A percentile compares a stretch with the other conserved stretches of the same genome.
These are phyloP conservation scores for Cryomyces antarcticus DNA, from an alignment of 495 filamentous ascomycete species.

Conservation along the genomic window DNA sequence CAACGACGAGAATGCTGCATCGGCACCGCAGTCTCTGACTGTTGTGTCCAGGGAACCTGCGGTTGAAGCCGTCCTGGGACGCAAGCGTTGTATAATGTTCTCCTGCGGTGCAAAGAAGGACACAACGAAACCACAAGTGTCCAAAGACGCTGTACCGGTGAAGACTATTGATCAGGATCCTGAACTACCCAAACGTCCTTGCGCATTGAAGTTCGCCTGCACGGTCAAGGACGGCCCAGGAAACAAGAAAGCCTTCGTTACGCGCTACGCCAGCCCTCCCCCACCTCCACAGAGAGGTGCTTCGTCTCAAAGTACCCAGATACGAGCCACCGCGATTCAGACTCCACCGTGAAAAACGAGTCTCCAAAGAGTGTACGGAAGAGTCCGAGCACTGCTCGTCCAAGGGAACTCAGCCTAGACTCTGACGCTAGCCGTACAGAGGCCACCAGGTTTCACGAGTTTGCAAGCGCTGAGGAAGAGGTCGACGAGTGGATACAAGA, in stretches of 20 bases:
- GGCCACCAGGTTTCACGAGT: slow-evolving; percentile 75
- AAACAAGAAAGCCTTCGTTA: slow-evolving; percentile 2
- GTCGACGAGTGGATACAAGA: slow-evolving; percentile 76
- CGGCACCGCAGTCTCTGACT: background rate
- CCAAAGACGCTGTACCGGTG: slow-evolving; percentile 1
- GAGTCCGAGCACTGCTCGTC: slow-evolving; percentile 1
- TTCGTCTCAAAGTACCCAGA: slow-evolving; percentile 7
- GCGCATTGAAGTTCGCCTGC: slow-evolving; percentile 40
- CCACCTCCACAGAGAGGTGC: slow-evolving; percentile 10
- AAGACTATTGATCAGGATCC: slow-evolving; percentile 5
- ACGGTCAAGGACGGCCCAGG: slow-evolving; percentile 18
- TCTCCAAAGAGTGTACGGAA: slow-evolving; percentile 18
- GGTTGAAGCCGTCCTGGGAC: slow-evolving; percentile 30
- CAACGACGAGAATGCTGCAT: slow-evolving; percentile 13
- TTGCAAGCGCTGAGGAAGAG: slow-evolving; percentile 59
- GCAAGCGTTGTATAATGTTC: slow-evolving; percentile 83
- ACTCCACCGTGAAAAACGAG: slow-evolving; percentile 22
- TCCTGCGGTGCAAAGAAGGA: slow-evolving; percentile 42
- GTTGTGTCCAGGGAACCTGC: background rate
- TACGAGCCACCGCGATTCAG: slow-evolving; percentile 30
- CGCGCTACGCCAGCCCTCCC: slow-evolving; percentile 16
- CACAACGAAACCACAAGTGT: slow-evolving; percentile 2
- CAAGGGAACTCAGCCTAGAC: slow-evolving; percentile 18
- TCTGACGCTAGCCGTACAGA: slow-evolving; percentile 42
- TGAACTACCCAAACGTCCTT: slow-evolving; percentile 28